Base-by-base conservation (phyloP, 2,329 filamentous ascomycete genomes). In the Dactylella cylindrospora region DNA sequence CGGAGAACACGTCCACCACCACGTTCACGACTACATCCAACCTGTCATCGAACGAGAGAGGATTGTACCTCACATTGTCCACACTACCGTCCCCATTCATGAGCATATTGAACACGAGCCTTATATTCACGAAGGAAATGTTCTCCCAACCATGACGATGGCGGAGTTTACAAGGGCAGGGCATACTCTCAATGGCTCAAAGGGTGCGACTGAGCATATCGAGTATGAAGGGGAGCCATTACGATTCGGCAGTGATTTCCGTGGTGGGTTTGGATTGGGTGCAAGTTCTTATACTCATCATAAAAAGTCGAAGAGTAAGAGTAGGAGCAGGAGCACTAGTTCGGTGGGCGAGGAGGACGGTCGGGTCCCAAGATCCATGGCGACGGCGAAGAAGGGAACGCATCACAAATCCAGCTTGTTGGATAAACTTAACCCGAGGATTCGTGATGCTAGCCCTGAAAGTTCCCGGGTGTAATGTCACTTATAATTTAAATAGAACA, bases 21-120 rank as follows among this genome's bases (percentile, higher is more conserved):
- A 80, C 49, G 78, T 85, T 2, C 82, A 85, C 65, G 83, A 87
- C 71, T 82, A 80, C 23, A 79, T 88, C 40, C 84, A 88, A 70
- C 85, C 85, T 0, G 78, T 88, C 0, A 76, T 89, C 28, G 77
- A 88, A 44, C 86, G 86, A 70, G 82, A 88, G 66, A 81, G 79
- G 0, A 75, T 88, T 22, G 80, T 85, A 65, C 84, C 83, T 1
- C 77, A 81, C 12, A 79, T 88, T 2, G 76, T 87, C 1, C 86
- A 89, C 75, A 88, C 82, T 19, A 87, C 83, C 1, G 76, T 85
- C 0, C 85, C 85, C 0, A 78, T 89, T 33, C 85, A 88, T 66
- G 85, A 89, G 73, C 79, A 80, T 1, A 85, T 88, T 70, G 82
- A 87, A 68, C 81, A 84, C 44, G 76, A 79, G 10, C 76, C 84